Base-by-base conservation (phyloP, 2,329 filamentous ascomycete genomes). In the Leptosphaerulina australis region DNA sequence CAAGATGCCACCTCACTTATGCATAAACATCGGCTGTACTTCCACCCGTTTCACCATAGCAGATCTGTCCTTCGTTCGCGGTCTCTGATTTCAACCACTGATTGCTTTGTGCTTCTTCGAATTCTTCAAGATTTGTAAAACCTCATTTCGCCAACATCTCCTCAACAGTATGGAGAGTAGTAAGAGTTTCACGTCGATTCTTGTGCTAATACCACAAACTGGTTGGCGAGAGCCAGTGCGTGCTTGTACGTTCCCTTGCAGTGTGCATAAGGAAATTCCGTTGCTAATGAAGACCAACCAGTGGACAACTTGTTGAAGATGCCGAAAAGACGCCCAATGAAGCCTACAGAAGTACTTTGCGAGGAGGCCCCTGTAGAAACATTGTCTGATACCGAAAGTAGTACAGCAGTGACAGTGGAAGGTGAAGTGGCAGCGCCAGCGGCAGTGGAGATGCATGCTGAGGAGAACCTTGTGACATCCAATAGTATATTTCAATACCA, bases 201-300 rank as follows among this genome's bases (percentile, higher is more conserved):
- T 15, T 12, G n/a, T 11, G n/a, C 20, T 10, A 1, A 29, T 29
- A 29, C 47, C 40, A 15, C 39, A 31, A 15, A 50, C 47, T 2
- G 35, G 29, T 18, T 50, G 47, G 47, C 17, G 24, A 12, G 47
- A 50, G 35, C 47, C 47, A 10, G 2, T 11, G 11, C 47, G 29
- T 3, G 29, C 30, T 2, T 8, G 47, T 50, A 40, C 1, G 29
- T 36, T 12, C 9, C 2, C 14, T n/a, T 12, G 2, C n/a, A 9
- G 2, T 5, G 9, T 11, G 9, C 21, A 14, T 1, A 0, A 3
- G 15, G 15, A 14, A 7, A 11, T 5, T 4, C 12, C 2, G 3
- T 34, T 18, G 11, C 34, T 46, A 37, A 38, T 10, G 2, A 4
- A 12, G 3, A 6, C 24, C 7, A 8, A 10, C n/a, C 3, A 50